Evolutionary conservation across 805 yeast genomes (phyloP).

Genomic region (Suhomyces sp.): DNA sequence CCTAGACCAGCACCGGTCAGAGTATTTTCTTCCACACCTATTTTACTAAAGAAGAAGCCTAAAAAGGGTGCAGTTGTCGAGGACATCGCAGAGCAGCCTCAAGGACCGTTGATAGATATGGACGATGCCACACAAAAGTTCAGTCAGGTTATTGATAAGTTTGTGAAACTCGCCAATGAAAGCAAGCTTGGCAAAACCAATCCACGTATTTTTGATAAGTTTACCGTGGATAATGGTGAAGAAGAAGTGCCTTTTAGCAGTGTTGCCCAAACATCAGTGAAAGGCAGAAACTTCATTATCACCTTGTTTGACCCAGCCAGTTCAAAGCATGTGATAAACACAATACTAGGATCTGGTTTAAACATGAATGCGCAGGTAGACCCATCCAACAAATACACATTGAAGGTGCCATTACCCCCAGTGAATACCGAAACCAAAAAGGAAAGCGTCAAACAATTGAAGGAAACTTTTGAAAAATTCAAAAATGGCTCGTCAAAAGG

Average conservation of each 20-base stretch:
- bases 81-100: conserved; percentile 7
- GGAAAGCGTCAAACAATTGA: conserved; percentile 57
- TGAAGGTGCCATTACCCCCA: conserved; percentile 74
- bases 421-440: conserved; percentile 65
- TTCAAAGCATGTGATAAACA: conserved; percentile 63
- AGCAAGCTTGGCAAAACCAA: conserved; percentile 68
- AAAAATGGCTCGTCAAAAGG: conserved; percentile 46
- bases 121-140: conserved; percentile 42
- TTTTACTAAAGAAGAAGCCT: conserved; percentile 1
- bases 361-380: conserved; percentile 81
- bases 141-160: conserved; percentile 47
- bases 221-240: conserved; percentile 50
- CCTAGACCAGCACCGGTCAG: not conserved
- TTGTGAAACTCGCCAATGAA: conserved; percentile 56
- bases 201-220: conserved; percentile 60
- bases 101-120: conserved; percentile 25
- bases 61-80: conserved; percentile 1
- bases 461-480: conserved; percentile 62
- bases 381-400: conserved; percentile 65
- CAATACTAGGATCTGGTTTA: conserved; percentile 64
- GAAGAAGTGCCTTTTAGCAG: conserved; percentile 50
- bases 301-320: conserved; percentile 85
- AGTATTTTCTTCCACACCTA: not conserved
- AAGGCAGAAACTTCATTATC: conserved; percentile 68
- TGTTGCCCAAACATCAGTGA: conserved; percentile 67